These are phyloP conservation scores for Solanum virginianum DNA, from an alignment of 257 asterid genomes.

Conservation along the genomic window DNA sequence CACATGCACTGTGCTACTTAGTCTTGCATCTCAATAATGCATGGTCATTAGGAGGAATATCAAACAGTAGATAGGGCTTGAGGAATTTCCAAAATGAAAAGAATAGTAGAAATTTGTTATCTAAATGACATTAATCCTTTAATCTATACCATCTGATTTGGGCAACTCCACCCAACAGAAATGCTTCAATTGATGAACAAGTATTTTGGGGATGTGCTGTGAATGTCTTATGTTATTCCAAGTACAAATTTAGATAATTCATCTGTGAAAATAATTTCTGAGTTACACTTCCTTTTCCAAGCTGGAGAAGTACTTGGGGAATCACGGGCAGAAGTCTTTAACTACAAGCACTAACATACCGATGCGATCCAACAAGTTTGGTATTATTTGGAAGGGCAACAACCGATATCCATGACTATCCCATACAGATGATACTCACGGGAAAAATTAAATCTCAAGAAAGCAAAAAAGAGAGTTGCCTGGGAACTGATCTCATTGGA, in stretches of 20 bases:
- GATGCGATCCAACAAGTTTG: not conserved
- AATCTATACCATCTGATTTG: not conserved
- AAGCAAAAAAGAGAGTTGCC: slow-evolving; percentile 5
- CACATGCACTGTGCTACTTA: not conserved
- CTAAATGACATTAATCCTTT: not conserved
- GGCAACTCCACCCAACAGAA: not conserved
- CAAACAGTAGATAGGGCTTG: not conserved
- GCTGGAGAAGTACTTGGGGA: not conserved
- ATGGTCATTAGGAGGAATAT: not conserved
- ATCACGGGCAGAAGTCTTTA: not conserved
- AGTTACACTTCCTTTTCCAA: not conserved
- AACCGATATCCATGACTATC: not conserved
- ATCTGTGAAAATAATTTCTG: not conserved
- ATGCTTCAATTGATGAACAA: not conserved
- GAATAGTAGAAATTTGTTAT: not conserved
- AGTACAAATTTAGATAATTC: not conserved
- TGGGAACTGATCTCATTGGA: slow-evolving; percentile 21
- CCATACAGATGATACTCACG: not conserved
- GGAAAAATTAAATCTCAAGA: not conserved
- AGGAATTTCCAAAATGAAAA: not conserved
- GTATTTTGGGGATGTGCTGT: not conserved
- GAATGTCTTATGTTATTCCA: not conserved
- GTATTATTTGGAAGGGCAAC: not conserved
- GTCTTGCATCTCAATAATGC: not conserved
- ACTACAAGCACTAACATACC: not conserved